Conservation (phyloP, 495 filamentous ascomycete genomes). For the Parachaetomium inaequale region DNA sequence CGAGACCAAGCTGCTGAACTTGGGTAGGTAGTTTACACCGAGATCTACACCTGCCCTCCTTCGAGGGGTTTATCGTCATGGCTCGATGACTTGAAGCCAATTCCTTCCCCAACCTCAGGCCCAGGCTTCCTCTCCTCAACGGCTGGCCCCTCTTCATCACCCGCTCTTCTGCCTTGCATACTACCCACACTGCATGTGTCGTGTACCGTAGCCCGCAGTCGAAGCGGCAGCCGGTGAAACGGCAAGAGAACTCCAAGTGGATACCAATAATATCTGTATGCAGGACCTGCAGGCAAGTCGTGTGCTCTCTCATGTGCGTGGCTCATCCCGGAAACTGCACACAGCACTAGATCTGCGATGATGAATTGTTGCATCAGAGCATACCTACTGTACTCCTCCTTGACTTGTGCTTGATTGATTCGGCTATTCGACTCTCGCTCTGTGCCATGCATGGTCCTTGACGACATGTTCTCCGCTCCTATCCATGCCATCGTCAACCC, state of each 20-base stretch:
- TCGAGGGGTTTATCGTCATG: too few species aligned
- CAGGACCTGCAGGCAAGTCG: background rate
- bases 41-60: too few species aligned
- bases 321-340: background rate
- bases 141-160: too few species aligned
- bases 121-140: too few species aligned
- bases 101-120: background rate
- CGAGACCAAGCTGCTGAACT: too few species aligned
- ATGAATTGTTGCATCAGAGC: background rate
- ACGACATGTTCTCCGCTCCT: too few species aligned
- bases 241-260: background rate
- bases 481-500: too few species aligned
- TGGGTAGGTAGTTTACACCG: too few species aligned
- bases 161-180: background rate
- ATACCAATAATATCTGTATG: background rate
- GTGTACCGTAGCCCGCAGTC: background rate
- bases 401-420: too few species aligned
- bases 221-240: constrained; percentile 3
- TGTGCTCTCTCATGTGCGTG: background rate
- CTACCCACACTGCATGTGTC: background rate
- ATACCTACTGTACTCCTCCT: too few species aligned
- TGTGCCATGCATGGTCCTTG: too few species aligned
- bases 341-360: background rate
- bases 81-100: background rate
- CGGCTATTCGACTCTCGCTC: too few species aligned